These are phyloP conservation scores for Fusarium robinianum DNA, from an alignment of 2,329 filamentous ascomycete genomes.

Conservation along the genomic window DNA sequence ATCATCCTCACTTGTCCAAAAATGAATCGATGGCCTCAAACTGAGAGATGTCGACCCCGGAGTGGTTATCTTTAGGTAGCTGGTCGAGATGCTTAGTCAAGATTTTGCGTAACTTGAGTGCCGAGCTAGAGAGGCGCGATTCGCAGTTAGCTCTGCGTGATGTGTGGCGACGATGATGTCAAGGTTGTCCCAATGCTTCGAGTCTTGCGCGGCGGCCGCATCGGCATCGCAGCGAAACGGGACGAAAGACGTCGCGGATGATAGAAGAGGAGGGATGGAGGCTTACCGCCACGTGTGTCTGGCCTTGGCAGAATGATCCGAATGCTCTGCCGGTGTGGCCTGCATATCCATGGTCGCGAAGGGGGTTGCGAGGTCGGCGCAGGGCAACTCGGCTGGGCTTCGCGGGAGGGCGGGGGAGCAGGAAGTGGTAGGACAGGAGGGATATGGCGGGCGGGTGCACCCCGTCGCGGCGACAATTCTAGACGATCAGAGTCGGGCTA, in stretches of 20 bases:
- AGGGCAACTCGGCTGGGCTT: constrained; percentile 15
- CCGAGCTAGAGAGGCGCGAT: constrained; percentile 42
- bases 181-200: too few relatives aligned
- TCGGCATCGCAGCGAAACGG: too few relatives aligned
- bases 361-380: constrained; percentile 14
- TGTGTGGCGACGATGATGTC: too few relatives aligned
- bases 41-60: constrained; percentile 46
- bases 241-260: not conserved
- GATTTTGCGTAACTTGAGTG: constrained; percentile 49
- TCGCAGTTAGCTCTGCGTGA: constrained; percentile 30
- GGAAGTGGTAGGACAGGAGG: constrained; percentile 18
- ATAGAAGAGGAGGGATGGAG: constrained; percentile 7
- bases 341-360: constrained; percentile 31
- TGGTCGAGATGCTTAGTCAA: constrained; percentile 50
- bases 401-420: constrained; percentile 15
- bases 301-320: constrained; percentile 38
- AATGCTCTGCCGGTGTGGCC: constrained; percentile 23
- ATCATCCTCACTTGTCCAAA: constrained; percentile 47
- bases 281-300: constrained; percentile 49
- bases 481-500: constrained; percentile 33
- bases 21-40: constrained; percentile 51
- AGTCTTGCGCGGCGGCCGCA: too few relatives aligned
- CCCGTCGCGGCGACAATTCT: constrained; percentile 27
- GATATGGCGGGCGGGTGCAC: too few relatives aligned
- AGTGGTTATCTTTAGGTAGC: constrained; percentile 43